Evolutionary conservation across 2,329 filamentous ascomycete species (phyloP).

Genomic region (Westerdykella sp.): DNA sequence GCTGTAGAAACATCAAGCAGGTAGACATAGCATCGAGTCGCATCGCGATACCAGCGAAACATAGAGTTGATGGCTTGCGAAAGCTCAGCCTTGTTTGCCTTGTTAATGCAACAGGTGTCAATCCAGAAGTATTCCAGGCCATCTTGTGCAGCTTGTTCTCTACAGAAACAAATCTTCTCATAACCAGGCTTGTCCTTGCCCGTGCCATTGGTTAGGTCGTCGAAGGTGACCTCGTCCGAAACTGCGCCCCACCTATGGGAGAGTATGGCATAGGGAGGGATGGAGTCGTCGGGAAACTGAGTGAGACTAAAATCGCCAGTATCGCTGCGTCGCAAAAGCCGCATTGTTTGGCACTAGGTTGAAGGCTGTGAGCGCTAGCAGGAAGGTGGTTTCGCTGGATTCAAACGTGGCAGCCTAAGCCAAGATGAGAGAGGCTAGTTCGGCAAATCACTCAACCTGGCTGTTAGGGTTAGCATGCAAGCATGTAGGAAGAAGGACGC

Average conservation of each 20-base stretch:
- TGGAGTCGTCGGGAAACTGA: no score
- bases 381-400: no score
- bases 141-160: slow-evolving; percentile 13
- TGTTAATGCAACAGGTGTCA: slow-evolving; percentile 19
- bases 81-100: slow-evolving; percentile 2
- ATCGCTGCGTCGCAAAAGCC: no score
- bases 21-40: neutral
- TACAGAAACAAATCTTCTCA: slow-evolving; percentile 17
- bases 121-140: slow-evolving; percentile 19
- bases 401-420: no score
- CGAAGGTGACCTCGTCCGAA: slow-evolving; percentile 3
- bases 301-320: no score
- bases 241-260: slow-evolving; percentile 6
- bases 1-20: neutral
- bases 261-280: slow-evolving; percentile 9
- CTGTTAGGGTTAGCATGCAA: no score
- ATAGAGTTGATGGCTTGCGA: no score
- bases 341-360: no score
- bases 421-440: no score
- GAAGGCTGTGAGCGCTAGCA: no score
- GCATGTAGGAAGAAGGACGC: no score
- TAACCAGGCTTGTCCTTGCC: slow-evolving; percentile 16
- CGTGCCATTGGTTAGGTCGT: slow-evolving; percentile 3
- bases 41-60: neutral
- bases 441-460: no score